Percentiles rank a stretch among this genome's conserved stretches.
Conservation (phyloP, 1,139 yeast species). For the Candida frijolesensis region DNA sequence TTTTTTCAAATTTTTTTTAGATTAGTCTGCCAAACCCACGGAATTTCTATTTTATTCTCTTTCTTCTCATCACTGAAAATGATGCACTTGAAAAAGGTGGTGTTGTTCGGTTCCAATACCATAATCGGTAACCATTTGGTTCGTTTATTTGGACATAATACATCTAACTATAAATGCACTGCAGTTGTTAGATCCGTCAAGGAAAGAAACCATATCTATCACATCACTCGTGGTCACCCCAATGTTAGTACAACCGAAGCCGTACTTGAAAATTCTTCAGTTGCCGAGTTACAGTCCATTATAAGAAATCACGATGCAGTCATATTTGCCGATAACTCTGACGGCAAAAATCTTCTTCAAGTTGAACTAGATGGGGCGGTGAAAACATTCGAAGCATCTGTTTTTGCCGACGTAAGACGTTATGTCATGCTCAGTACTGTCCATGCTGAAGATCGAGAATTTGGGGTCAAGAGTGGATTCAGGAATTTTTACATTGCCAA, state of each 20-base stretch:
- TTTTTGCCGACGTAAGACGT: constrained; percentile 46
- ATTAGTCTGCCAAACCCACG: too few species aligned
- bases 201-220: constrained; percentile 40
- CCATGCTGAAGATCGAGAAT: too few species aligned
- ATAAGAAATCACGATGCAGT: constrained; percentile 57
- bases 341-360: constrained; percentile 54
- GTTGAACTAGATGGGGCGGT: constrained; percentile 68
- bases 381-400: constrained; percentile 58
- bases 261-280: constrained; percentile 36
- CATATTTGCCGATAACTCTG: constrained; percentile 66
- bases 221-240: constrained; percentile 29
- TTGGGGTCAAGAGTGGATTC: too few species aligned
- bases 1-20: too few species aligned
- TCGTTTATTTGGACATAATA: constrained; percentile 22
- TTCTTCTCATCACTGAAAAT: too few species aligned
- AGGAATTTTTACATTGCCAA: too few species aligned
- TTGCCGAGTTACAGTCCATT: constrained; percentile 34
- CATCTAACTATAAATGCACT: constrained; percentile 35
- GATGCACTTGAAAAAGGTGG: background rate
- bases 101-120: constrained; percentile 66
- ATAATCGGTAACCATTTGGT: constrained; percentile 50
- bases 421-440: constrained; percentile 33
- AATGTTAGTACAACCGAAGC: constrained; percentile 40
- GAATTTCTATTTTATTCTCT: too few species aligned
- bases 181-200: constrained; percentile 54